A percentile compares a stretch with the other conserved stretches of the same genome.
Evolutionary conservation across 177 flowering plant species (phyloP).

Genomic region (Vitis hybrid): DNA sequence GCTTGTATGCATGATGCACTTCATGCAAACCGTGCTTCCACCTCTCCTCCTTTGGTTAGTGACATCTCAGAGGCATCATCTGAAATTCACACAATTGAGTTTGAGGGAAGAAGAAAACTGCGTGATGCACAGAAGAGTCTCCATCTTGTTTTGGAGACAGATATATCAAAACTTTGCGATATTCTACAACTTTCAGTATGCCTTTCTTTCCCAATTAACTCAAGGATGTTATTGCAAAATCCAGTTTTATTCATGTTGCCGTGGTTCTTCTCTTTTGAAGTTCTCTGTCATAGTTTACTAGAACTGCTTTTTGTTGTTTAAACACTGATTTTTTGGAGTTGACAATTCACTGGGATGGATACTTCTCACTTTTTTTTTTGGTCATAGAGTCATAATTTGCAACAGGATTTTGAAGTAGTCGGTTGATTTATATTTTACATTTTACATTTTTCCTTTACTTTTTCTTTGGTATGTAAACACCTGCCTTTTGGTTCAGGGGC

Average conservation of each 20-base stretch:
- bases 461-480: too few species aligned
- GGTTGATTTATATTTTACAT: too few species aligned
- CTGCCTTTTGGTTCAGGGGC: too few species aligned
- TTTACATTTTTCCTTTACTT: too few species aligned
- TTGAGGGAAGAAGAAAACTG: slow-evolving; percentile 26
- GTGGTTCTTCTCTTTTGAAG: background rate
- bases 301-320: too few species aligned
- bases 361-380: too few species aligned
- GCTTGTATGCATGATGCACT: slow-evolving; percentile 8
- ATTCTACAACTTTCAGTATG: slow-evolving; percentile 60
- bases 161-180: slow-evolving; percentile 56
- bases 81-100: slow-evolving; percentile 22
- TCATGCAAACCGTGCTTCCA: slow-evolving; percentile 8
- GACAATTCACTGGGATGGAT: too few species aligned
- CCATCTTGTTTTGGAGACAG: slow-evolving; percentile 47
- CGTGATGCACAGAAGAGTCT: slow-evolving; percentile 51
- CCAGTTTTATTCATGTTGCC: background rate
- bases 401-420: too few species aligned
- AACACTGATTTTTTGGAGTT: too few species aligned
- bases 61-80: slow-evolving; percentile 12
- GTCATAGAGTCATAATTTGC: too few species aligned
- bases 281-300: too few species aligned
- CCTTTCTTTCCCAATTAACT: background rate
- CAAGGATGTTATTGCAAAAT: background rate
- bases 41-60: slow-evolving; percentile 6